A percentile compares a stretch with the other conserved stretches of the same genome.
Evolutionary conservation across 495 filamentous ascomycete species (phyloP).

Genomic region (Penicillium alfredii): DNA sequence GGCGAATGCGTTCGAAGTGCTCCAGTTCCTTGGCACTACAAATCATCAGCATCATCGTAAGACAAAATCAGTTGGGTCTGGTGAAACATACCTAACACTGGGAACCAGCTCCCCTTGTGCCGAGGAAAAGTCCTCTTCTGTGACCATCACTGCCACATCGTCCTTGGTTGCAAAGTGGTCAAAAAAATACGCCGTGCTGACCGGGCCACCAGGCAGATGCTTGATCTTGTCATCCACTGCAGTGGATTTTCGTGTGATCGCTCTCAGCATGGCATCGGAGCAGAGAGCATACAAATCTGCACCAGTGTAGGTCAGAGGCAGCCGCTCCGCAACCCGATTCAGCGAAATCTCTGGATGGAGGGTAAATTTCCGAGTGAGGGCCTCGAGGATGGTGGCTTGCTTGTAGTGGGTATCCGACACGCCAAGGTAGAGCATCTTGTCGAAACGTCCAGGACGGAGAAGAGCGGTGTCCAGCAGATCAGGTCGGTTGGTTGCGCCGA

Average conservation of each 20-base stretch:
- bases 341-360: constrained; percentile 73
- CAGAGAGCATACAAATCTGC: constrained; percentile 95
- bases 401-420: constrained; percentile 96
- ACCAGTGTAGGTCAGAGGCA: constrained; percentile 96
- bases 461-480: constrained; percentile 90
- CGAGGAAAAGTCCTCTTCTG: constrained; percentile 75
- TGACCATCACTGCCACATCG: constrained; percentile 80
- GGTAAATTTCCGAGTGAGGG: constrained; percentile 88
- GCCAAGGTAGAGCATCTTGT: constrained; percentile 98
- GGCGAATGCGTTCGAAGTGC: constrained; percentile 83
- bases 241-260: constrained; percentile 83
- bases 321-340: constrained; percentile 59
- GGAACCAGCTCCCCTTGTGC: constrained; percentile 84
- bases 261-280: constrained; percentile 97
- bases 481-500: constrained; percentile 92
- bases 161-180: constrained; percentile 80
- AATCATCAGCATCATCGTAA: constrained; percentile 14
- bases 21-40: constrained; percentile 79
- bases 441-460: constrained; percentile 86
- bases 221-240: constrained; percentile 81
- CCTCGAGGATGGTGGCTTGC: constrained; percentile 89
- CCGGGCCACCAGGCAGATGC: constrained; percentile 44
- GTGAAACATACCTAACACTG: constrained; percentile 59
- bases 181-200: constrained; percentile 89
- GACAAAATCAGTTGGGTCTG: not conserved